Conservation (phyloP, 2,329 filamentous ascomycete genomes). For the Dactylellina leptospora region DNA sequence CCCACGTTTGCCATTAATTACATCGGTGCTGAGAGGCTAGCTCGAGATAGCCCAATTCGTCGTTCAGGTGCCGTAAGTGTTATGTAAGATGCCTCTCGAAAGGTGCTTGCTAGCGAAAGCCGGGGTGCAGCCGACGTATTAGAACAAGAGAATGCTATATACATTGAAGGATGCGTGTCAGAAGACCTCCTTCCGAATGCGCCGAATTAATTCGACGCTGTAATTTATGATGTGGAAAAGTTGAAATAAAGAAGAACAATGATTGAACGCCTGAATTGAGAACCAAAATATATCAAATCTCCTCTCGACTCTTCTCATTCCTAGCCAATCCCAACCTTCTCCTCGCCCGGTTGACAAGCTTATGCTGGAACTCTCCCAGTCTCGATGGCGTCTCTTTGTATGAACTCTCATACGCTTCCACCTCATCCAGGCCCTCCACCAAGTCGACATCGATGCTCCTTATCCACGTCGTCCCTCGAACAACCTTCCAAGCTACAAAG, state of each 20-base stretch:
- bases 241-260: background rate
- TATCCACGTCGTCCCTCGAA: slow-evolving; percentile 70
- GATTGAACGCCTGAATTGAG: background rate
- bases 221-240: too few species aligned
- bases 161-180: background rate
- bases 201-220: too few species aligned
- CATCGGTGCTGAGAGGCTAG: background rate
- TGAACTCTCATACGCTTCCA: slow-evolving; percentile 73
- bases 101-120: background rate
- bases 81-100: slow-evolving; percentile 34
- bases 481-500: slow-evolving; percentile 75
- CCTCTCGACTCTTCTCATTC: background rate
- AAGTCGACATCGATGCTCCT: slow-evolving; percentile 71
- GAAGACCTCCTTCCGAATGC: slow-evolving; percentile 17
- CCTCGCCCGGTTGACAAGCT: slow-evolving; percentile 63
- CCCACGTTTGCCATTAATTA: background rate
- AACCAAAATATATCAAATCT: background rate
- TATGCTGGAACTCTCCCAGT: slow-evolving; percentile 57
- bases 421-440: slow-evolving; percentile 69
- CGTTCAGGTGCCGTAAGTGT: slow-evolving; percentile 45
- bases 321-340: background rate
- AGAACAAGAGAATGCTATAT: background rate
- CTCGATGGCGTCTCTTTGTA: slow-evolving; percentile 62
- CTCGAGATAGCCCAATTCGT: slow-evolving; percentile 44
- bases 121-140: background rate